Conservation (phyloP, 768 basidiomycete genomes). For the Trametes cingulata region DNA sequence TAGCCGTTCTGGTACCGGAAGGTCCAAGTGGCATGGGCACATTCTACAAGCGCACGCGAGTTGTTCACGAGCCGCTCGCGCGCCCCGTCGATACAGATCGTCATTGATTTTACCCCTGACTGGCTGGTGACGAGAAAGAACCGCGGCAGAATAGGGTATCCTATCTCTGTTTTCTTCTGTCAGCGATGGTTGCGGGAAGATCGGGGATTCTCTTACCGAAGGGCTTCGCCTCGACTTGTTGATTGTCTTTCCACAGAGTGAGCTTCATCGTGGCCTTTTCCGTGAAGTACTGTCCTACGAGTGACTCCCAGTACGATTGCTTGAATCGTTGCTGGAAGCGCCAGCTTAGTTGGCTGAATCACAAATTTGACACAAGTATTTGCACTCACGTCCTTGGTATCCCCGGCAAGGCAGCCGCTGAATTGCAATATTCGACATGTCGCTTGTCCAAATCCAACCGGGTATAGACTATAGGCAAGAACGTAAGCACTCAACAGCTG, state of each 20-base stretch:
- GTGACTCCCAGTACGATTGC: constrained; percentile 63
- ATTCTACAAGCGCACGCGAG: constrained; percentile 59
- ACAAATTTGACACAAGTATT: background rate
- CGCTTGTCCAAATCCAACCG: constrained; percentile 62
- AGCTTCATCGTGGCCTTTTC: constrained; percentile 73
- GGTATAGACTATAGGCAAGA: constrained; percentile 27
- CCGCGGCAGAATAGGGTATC: constrained; percentile 74
- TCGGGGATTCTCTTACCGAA: constrained; percentile 58
- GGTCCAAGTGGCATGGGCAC: constrained; percentile 75
- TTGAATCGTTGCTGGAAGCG: constrained; percentile 51
- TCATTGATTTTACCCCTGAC: constrained; percentile 84
- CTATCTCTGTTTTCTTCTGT: constrained; percentile 57
- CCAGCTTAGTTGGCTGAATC: background rate
- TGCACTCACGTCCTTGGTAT: constrained; percentile 47
- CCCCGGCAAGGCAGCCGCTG: constrained; percentile 61
- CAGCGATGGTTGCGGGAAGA: background rate
- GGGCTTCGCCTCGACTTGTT: constrained; percentile 75
- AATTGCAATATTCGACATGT: constrained; percentile 67
- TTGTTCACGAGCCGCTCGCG: constrained; percentile 61
- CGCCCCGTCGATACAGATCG: constrained; percentile 74
- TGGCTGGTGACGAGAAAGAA: constrained; percentile 85
- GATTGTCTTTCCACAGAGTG: constrained; percentile 87
- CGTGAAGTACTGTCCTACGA: constrained; percentile 72
- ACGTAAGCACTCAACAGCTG: background rate
- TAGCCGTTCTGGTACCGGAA: constrained; percentile 81